Evolutionary conservation across 192 early-diverging fungal genomes (phyloP).

Genomic region (Coemansia sp.): DNA sequence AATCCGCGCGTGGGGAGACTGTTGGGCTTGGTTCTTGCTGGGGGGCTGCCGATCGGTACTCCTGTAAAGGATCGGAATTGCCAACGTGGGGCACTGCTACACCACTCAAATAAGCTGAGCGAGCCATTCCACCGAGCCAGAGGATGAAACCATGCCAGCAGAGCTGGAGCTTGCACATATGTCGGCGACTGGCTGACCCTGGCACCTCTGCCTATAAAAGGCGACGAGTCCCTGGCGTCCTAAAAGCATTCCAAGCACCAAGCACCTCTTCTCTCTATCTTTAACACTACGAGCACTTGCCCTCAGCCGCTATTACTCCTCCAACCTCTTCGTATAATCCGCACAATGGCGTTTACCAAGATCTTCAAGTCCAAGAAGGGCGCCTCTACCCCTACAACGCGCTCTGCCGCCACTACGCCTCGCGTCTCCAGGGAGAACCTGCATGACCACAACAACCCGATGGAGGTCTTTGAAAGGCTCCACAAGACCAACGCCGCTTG

Average conservation of each 20-base stretch:
- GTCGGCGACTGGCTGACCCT: neutral
- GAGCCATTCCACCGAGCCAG: neutral
- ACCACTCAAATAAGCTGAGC: neutral
- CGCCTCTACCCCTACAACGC: neutral
- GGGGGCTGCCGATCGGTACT: too few species aligned
- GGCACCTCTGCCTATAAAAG: neutral
- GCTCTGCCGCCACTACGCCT: neutral
- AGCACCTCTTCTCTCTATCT: neutral
- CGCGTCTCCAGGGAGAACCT: neutral
- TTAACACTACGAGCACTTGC: neutral
- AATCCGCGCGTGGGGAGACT: too few species aligned
- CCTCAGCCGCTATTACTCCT: neutral
- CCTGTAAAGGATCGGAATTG: too few species aligned
- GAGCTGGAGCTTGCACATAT: neutral
- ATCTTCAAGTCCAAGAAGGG: slow-evolving; percentile 1
- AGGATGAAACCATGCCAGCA: neutral
- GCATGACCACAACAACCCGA: neutral
- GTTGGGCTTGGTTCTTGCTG: too few species aligned
- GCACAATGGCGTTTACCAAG: slow-evolving; percentile 1
- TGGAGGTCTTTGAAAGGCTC: neutral
- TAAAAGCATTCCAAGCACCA: neutral
- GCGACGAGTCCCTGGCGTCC: neutral
- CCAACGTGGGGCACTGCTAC: too few species aligned
- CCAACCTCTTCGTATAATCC: neutral
- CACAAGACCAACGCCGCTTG: neutral